Evolutionary conservation across 768 basidiomycete genomes (phyloP).

Genomic region (Lepiota venenata): DNA sequence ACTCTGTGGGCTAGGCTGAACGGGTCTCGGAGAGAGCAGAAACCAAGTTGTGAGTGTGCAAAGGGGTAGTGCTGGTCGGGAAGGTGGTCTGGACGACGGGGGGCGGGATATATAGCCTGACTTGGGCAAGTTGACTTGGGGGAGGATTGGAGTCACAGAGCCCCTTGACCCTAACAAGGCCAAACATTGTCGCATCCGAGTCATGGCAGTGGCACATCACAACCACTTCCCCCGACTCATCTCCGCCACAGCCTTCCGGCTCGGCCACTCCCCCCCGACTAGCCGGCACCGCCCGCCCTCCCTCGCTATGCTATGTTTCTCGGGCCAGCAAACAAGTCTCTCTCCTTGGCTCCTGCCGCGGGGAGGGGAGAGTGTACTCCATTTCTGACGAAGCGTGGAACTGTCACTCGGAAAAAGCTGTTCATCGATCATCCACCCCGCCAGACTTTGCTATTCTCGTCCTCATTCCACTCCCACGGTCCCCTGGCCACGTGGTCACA

Average conservation of each 20-base stretch:
- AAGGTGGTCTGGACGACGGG: constrained; percentile 3
- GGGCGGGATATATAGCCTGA: constrained; percentile 3
- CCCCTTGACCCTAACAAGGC: constrained; percentile 8
- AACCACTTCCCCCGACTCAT: constrained; percentile 18
- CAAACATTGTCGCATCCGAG: constrained; percentile 12
- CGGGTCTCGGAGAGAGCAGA: constrained; percentile 1
- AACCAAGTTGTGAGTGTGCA: background rate
- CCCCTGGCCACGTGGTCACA: background rate
- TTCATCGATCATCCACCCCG: constrained; percentile 7
- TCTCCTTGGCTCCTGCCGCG: background rate
- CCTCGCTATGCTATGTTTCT: background rate
- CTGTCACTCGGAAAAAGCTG: constrained; percentile 11
- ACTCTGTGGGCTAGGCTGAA: constrained; percentile 15
- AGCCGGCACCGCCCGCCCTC: background rate
- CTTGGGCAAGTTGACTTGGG: constrained; percentile 7
- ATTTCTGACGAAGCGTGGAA: constrained; percentile 9
- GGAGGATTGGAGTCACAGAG: constrained; percentile 10
- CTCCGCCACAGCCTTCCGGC: constrained; percentile 17
- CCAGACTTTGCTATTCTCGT: background rate
- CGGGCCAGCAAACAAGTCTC: background rate
- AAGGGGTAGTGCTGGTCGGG: constrained; percentile 10
- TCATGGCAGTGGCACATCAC: constrained; percentile 10
- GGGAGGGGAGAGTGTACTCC: background rate
- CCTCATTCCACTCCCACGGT: background rate
- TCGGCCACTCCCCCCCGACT: background rate